A percentile compares a stretch with the other conserved stretches of the same genome.
Evolutionary conservation across 768 basidiomycete species (phyloP).

Genomic region (Auricularia cornea): DNA sequence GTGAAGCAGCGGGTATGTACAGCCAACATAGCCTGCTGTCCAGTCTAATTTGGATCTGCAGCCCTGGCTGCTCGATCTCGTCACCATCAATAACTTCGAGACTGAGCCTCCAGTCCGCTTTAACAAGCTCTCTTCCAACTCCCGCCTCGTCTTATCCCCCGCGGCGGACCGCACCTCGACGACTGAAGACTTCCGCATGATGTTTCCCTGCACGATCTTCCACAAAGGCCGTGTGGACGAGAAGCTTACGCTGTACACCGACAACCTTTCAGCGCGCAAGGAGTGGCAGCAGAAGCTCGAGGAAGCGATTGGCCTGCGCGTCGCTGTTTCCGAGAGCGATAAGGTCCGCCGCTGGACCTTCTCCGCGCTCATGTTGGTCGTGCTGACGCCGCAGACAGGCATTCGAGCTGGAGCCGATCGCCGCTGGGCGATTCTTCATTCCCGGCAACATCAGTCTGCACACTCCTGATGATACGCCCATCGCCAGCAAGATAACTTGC

Average conservation of each 20-base stretch:
- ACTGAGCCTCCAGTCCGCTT: slow-evolving; percentile 9
- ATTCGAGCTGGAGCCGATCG: slow-evolving; percentile 27
- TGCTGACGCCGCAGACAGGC: slow-evolving; percentile 7
- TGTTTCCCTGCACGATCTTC: slow-evolving; percentile 31
- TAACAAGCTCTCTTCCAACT: not conserved
- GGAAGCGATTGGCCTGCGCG: slow-evolving; percentile 27
- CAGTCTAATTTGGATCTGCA: slow-evolving; percentile 7
- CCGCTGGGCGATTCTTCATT: slow-evolving; percentile 22
- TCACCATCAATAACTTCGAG: slow-evolving; percentile 25
- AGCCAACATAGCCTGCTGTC: not conserved
- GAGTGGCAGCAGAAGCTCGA: slow-evolving; percentile 31
- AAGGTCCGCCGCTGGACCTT: slow-evolving; percentile 10
- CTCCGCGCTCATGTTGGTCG: too few relatives aligned
- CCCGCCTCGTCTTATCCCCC: not conserved
- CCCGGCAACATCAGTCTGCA: slow-evolving; percentile 6
- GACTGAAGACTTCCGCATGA: slow-evolving; percentile 17
- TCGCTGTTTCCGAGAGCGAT: slow-evolving; percentile 26
- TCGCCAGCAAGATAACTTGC: slow-evolving; percentile 86
- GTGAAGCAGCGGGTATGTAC: not conserved
- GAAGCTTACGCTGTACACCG: slow-evolving; percentile 31
- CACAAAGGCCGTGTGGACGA: slow-evolving; percentile 31
- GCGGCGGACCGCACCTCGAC: not conserved
- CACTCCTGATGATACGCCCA: not conserved
- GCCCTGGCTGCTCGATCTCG: slow-evolving; percentile 33
- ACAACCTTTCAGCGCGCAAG: slow-evolving; percentile 19